Evolutionary conservation across 176 grass and related monocot genomes (phyloP).

Genomic region (Rhipidocladum racemiflorum): DNA sequence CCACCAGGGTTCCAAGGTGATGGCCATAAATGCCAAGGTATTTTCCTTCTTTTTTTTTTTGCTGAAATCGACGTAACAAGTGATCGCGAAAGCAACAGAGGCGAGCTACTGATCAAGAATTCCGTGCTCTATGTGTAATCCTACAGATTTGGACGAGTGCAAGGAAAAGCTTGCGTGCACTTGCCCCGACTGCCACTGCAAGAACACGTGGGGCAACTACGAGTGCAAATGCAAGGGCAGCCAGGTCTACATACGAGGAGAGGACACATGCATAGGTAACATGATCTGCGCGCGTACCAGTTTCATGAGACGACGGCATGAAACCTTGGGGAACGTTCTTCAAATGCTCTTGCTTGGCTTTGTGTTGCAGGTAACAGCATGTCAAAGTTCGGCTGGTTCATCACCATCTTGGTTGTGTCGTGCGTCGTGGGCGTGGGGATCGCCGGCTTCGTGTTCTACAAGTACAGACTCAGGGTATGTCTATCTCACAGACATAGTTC

Average conservation of each 20-base stretch:
- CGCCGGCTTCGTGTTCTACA: constrained; percentile 89
- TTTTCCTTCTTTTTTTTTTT: too few species aligned
- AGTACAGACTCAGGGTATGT: constrained; percentile 90
- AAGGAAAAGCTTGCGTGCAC: constrained; percentile 87
- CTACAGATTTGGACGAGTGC: constrained; percentile 78
- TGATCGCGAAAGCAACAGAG: not conserved
- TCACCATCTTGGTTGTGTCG: constrained; percentile 57
- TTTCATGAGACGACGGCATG: not conserved
- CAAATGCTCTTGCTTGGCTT: not conserved
- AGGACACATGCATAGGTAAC: constrained; percentile 88
- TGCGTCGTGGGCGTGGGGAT: constrained; percentile 54
- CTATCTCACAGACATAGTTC: not conserved
- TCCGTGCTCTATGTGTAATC: not conserved
- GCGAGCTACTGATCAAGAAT: not conserved
- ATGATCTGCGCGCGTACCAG: not conserved
- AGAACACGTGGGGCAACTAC: constrained; percentile 91
- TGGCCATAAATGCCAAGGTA: constrained; percentile 77
- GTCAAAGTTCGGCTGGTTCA: constrained; percentile 61
- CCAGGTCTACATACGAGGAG: constrained; percentile 78
- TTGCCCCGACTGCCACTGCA: constrained; percentile 86
- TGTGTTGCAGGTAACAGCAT: constrained; percentile 49
- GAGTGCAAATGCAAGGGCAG: constrained; percentile 85
- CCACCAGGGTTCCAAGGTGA: constrained; percentile 75
- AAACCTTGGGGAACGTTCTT: not conserved
- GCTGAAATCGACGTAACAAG: not conserved